These are phyloP conservation scores for Dryas drummondii DNA, from an alignment of 306 rosid genomes.

Conservation along the genomic window DNA sequence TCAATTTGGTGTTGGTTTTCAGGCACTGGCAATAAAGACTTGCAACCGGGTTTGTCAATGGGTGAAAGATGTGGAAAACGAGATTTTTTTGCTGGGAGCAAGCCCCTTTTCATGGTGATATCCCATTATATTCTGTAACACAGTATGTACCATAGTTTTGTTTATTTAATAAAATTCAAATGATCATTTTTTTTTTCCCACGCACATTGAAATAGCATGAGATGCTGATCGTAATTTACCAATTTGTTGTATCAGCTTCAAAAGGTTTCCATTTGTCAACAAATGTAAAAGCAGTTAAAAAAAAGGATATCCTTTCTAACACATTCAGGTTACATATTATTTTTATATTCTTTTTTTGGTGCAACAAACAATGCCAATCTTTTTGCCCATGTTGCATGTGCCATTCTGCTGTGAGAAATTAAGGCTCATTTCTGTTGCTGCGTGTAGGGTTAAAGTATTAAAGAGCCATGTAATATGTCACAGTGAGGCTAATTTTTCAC, in stretches of 20 bases:
- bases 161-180: slow-evolving; percentile 34
- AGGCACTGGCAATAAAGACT: slow-evolving; percentile 86
- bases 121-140: slow-evolving; percentile 39
- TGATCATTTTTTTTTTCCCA: slow-evolving; percentile 12
- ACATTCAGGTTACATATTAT: not conserved
- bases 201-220: not conserved
- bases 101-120: slow-evolving; percentile 97
- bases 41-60: slow-evolving; percentile 97
- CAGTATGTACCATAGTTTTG: slow-evolving; percentile 41
- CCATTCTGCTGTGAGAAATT: not conserved
- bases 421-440: not conserved
- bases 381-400: not conserved
- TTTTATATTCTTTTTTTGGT: not conserved
- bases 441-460: not conserved
- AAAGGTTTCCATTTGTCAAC: not conserved
- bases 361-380: not conserved
- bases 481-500: no score
- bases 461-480: not conserved
- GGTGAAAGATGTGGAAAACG: slow-evolving; percentile 93
- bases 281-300: not conserved
- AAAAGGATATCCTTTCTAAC: not conserved
- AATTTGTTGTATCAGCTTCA: slow-evolving; percentile 7
- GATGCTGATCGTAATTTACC: slow-evolving; percentile 4
- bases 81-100: slow-evolving; percentile 91
- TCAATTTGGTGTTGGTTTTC: slow-evolving; percentile 33